Base-by-base conservation (phyloP, 352 stramenopile species). In the Pseudoperonospora humuli region DNA sequence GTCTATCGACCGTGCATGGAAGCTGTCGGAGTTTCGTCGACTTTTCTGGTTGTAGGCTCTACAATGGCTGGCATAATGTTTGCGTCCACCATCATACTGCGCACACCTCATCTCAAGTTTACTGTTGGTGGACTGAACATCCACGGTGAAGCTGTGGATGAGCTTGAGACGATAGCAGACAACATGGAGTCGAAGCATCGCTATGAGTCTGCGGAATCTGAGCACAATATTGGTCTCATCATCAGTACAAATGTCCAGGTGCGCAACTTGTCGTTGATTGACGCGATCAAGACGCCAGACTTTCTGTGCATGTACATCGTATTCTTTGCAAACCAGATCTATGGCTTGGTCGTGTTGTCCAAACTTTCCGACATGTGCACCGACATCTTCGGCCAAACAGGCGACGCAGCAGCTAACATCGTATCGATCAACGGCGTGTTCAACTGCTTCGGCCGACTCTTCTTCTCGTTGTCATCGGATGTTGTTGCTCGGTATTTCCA, bases 271-370 rank as follows among this genome's bases (percentile, higher is more conserved):
- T 63, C 59, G 25, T 57, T 85, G 17, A 75, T 82, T 29, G 38
- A 61, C 17, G 73, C 70, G 23, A 71, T 85, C 50, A 66, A 65
- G 48, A 59, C 68, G 23, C 49, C 56, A 20, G 73, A 85, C 47
- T 85, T 78, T 40, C 34, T 77, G 25, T 81, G 73, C 54, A 71
- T 85, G 58, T 85, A 83, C 51, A 41, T 83, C 24, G 80, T 83
- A 70, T 77, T 83, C 54, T 79, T 78, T 27, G 66, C 57, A 17
- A 81, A 79, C 41, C 71, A 81, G 43, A 57, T 81, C 28, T 85
- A 78, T 36, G 73, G 70, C 0, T 46, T 85, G 7, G 67, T 85
- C 18, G 70, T 82, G 41, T 64, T 85, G 13, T 85, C 73, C 31
- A 77, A 79, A 50, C 61, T 85, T 3, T 79, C 70, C 19, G 66